Conservation (phyloP, 345 rosid species). For the Geranium rotundifolium region DNA sequence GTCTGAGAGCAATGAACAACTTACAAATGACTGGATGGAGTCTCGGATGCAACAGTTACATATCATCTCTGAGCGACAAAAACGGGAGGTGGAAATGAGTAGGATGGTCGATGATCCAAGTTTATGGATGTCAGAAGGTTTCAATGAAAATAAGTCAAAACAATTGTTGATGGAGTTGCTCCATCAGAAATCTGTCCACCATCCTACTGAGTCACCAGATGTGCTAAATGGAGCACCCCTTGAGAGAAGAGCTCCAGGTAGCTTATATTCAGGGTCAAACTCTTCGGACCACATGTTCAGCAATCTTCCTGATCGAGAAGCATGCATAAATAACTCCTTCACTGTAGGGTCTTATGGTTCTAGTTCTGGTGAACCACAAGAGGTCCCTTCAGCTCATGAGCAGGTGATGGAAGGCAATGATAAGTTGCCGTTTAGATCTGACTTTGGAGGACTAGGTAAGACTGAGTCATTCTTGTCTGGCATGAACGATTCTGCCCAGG, state of each 20-base stretch:
- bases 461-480: constrained; percentile 19
- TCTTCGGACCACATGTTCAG: constrained; percentile 21
- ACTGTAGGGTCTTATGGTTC: constrained; percentile 36
- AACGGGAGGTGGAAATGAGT: constrained; percentile 28
- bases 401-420: constrained; percentile 19
- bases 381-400: constrained; percentile 20
- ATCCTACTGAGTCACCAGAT: constrained; percentile 22
- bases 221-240: constrained; percentile 15
- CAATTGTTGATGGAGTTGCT: constrained; percentile 49
- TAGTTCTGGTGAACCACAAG: constrained; percentile 24
- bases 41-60: constrained; percentile 38
- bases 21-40: constrained; percentile 42
- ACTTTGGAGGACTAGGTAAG: constrained; percentile 18
- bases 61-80: constrained; percentile 30
- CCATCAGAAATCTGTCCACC: constrained; percentile 36
- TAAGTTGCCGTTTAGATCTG: constrained; percentile 24
- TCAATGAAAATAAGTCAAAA: constrained; percentile 46
- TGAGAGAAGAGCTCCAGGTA: constrained; percentile 26
- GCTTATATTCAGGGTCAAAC: constrained; percentile 22
- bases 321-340: constrained; percentile 29
- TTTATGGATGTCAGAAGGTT: constrained; percentile 49
- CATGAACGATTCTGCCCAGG: constrained; percentile 18
- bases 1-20: constrained; percentile 38
- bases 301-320: constrained; percentile 27
- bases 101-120: constrained; percentile 30